Evolutionary conservation across 2,329 filamentous ascomycete species (phyloP).

Genomic region (Fusarium circinatum): DNA sequence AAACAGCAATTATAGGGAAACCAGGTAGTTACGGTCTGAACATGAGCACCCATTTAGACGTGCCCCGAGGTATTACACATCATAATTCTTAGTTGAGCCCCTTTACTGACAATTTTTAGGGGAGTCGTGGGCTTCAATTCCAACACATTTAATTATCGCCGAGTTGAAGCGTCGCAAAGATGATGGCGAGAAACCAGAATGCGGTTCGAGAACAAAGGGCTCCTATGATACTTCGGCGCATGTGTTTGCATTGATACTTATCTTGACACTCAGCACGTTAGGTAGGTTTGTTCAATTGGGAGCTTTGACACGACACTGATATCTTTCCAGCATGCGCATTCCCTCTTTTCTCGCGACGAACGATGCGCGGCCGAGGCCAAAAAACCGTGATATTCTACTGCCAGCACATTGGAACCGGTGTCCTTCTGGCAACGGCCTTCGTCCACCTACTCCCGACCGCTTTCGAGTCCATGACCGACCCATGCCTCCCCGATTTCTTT

Average conservation of each 20-base stretch:
- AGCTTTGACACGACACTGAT: conserved; percentile 1
- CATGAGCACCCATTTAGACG: conserved; percentile 35
- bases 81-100: background rate
- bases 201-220: conserved; percentile 63
- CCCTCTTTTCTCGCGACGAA: conserved; percentile 70
- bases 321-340: conserved; percentile 67
- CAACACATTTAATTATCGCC: conserved; percentile 62
- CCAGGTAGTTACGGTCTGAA: conserved; percentile 19
- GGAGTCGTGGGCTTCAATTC: conserved; percentile 58
- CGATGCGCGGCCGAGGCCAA: conserved; percentile 66
- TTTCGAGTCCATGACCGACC: conserved; percentile 73
- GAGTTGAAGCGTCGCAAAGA: conserved; percentile 62
- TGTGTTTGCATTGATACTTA: conserved; percentile 74
- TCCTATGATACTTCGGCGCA: conserved; percentile 74
- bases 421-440: conserved; percentile 87
- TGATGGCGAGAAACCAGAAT: conserved; percentile 57
- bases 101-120: conserved; percentile 42
- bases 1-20: conserved; percentile 32
- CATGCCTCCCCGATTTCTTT: conserved; percentile 82
- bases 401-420: conserved; percentile 83
- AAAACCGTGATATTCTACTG: conserved; percentile 71
- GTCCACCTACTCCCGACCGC: conserved; percentile 79
- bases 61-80: conserved; percentile 33
- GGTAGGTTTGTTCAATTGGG: conserved; percentile 51
- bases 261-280: conserved; percentile 68